Percentiles rank a stretch among this genome's conserved stretches.
Conservation (phyloP, 2,329 filamentous ascomycete genomes). For the Aspergillus unguis region DNA sequence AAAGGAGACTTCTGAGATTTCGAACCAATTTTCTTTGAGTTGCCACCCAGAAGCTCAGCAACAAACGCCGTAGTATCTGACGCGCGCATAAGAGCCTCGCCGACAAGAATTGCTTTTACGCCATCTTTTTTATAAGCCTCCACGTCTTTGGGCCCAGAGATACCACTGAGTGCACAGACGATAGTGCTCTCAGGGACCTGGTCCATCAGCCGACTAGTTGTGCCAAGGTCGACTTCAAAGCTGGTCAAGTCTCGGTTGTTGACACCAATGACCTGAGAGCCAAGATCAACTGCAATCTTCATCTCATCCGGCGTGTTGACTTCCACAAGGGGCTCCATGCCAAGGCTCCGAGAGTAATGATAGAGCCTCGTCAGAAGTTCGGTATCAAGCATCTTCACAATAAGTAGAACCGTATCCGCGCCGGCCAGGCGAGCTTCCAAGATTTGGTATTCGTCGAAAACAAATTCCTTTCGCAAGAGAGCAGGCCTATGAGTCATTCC, state of each 20-base stretch:
- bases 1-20: conserved; percentile 49
- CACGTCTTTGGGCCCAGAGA: conserved; percentile 84
- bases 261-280: conserved; percentile 88
- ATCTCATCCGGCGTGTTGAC: conserved; percentile 95
- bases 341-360: conserved; percentile 80
- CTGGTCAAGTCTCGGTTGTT: conserved; percentile 97
- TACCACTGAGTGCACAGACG: conserved; percentile 91
- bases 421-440: conserved; percentile 88
- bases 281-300: conserved; percentile 78
- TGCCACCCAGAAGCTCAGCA: conserved; percentile 68
- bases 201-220: conserved; percentile 80
- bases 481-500: conserved; percentile 91
- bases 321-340: conserved; percentile 97
- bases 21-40: conserved; percentile 22
- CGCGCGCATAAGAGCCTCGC: conserved; percentile 93
- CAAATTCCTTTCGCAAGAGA: conserved; percentile 90
- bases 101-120: conserved; percentile 88
- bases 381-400: conserved; percentile 93
- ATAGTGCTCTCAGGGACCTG: conserved; percentile 83
- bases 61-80: conserved; percentile 81
- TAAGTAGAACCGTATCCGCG: conserved; percentile 89
- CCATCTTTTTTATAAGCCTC: conserved; percentile 82
- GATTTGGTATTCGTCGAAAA: conserved; percentile 98
- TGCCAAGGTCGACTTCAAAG: conserved; percentile 93
- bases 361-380: conserved; percentile 74